Evolutionary conservation across 2,329 filamentous ascomycete genomes (phyloP), one percentile per base, ranked within the genome.

Genomic region (Torrubiellomyces zombiae): DNA sequence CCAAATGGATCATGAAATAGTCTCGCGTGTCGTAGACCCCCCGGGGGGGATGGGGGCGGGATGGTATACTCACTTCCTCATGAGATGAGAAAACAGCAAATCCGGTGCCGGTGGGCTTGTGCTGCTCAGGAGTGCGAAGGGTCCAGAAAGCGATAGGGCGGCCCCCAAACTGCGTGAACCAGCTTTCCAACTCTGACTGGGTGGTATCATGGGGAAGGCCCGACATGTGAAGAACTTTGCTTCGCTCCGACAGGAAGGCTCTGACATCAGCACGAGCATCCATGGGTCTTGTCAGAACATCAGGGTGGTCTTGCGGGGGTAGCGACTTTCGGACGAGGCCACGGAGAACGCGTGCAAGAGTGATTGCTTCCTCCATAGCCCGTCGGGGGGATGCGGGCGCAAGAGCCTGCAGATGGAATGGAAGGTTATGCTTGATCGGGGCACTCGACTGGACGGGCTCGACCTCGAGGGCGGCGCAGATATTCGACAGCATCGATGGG

Each of bases 111-210:
- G 89, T 98, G n/a, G 89, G 89, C 63, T 98, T 98, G 57, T 95
- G 89, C 57, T 95, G 89, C 54, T 98, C 89, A 3, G 89, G 89
- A 9, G 89, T 98, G 33, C 86, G 79, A 25, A 98, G 67, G 11
- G 89, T 98, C 89, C 89, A 98, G 58, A 98, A 98, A 12, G 89
- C 89, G 56, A 98, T 98, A 16, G 89, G 89, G 21, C 89, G 79
- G 24, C 89, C 89, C 35, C 89, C 89, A 47, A 93, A 98, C 53
- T 98, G 89, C 16, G 89, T 98, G 49, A 95, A 98, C 89, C 89
- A 98, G 56, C 85, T 94, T 59, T 98, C 89, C 14, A 98, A 67
- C 58, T 98, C 89, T 4, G 86, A 95, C 56, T 98, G 89, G 2
- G 89, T 98, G 18, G 89, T 98, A 43, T 98, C 89, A 49, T 98